Evolutionary conservation across 148 eudicot genomes (phyloP), one percentile per base, ranked within the genome.

Genomic region (Silene latifolia): DNA sequence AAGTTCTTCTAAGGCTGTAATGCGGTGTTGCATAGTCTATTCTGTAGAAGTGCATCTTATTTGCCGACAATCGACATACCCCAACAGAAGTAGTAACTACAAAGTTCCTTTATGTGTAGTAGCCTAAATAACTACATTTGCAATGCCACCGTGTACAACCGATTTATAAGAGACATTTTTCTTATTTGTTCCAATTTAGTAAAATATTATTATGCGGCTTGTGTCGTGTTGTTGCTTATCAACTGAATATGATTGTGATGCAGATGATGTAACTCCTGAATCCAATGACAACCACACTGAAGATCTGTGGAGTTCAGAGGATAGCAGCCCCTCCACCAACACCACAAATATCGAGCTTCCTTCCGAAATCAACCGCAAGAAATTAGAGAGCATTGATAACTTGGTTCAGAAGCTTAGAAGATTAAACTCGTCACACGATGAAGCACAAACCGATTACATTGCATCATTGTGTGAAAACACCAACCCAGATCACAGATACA

Each of bases 401-500:
- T 84, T 93, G 83, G 89, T 93, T 74, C 87, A 91, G 84, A 93
- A 91, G 85, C 94, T 93, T 48, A 83, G 89, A 81, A 63, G 90
- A 46, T 60, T 93, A 75, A 93, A 93, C 85, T 88, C 98, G 25
- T 82, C 80, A 80, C 98, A 91, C 11, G 88, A 91, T 67, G 97
- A 93, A 85, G 86, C 84, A 62, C 88, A 72, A 47, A 91, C 91
- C 3, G 97, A 91, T 75, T 89, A 93, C 83, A 93, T 93, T 18
- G 98, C 98, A 58, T 93, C 97, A 35, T 82, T 93, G 13, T 93
- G 98, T 70, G 91, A 91, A 54, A 91, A 91, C 80, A 76, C 87
- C 9, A 85, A 89, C 71, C 97, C 97, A 7, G 94, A 93, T 69
- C 81, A 93, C 77, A 81, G 97, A 82, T 93, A 93, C 80, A 82